Base-by-base conservation (phyloP, 208 protist species). In the Leptomonas pyrrhocoris region DNA sequence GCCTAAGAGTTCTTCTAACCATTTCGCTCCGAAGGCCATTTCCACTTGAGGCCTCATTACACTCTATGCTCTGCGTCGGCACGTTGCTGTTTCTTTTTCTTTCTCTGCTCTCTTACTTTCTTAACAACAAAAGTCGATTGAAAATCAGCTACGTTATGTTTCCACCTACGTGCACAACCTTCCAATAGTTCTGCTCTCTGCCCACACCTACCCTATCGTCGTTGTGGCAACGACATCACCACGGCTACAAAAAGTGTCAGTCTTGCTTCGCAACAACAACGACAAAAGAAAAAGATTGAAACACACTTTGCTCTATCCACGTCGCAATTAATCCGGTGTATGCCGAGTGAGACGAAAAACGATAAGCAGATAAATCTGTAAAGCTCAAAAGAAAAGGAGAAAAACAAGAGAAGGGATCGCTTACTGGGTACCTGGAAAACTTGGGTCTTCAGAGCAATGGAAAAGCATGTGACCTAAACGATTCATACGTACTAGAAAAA, bases 401-500 rank as follows among this genome's bases (percentile, higher is more conserved):
- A 55, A 43, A 25, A 65, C 23, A 55, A 40, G 46, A 65, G 40
- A 65, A 43, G 13, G 38, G 19, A 36, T 55, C 46, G 59, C 43
- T 40, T 19, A 43, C 30, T 36, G 36, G 23, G 42, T 65, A 55
- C 54, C 45, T 43, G 59, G 53, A 65, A 55, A 43, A 30, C 30
- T 19, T 40, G 11, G 1, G 6, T 16, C 12, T 56, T 31, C 2
- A 60, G 21, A 2, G 21, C 55, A 31, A 45, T 34, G 36, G 57
- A 63, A 65, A 73, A 78, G 67, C 61, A 70, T 48, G 58, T 45
- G 53, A 64, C 25, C 59, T 36, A 16, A 57, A 51, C 58, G 49
- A 38, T 46, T 59, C 30, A 49, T 56, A 62, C 34, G 36, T 59
- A 58, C 36, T 51, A 64, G 43, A 50, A 49, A 59, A 74, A 49